Conservation (phyloP, 495 filamentous ascomycete genomes). For the Annulohypoxylon maeteangense region DNA sequence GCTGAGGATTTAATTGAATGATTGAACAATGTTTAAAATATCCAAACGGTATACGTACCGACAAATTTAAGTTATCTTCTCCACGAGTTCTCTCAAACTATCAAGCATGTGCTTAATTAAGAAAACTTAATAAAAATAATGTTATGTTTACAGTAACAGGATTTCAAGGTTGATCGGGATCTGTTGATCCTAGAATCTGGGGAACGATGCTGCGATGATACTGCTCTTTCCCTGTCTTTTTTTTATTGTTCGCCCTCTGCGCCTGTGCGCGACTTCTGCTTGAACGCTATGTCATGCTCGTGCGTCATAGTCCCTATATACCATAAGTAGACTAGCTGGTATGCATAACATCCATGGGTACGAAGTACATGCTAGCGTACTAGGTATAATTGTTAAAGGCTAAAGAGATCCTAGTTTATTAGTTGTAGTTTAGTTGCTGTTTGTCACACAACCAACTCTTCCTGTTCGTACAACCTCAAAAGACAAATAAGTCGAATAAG, state of each 20-base stretch:
- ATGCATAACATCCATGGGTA: constrained; percentile 19
- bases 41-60: constrained; percentile 8
- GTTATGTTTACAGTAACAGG: constrained; percentile 1
- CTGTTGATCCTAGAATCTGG: constrained; percentile 7
- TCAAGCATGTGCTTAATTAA: too few relatives aligned
- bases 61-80: neutral
- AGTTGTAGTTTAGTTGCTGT: constrained; percentile 8
- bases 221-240: neutral
- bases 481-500: constrained; percentile 16
- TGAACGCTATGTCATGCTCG: constrained; percentile 21
- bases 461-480: constrained; percentile 11
- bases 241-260: too few relatives aligned
- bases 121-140: too few relatives aligned
- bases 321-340: constrained; percentile 1
- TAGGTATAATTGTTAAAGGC: constrained; percentile 1
- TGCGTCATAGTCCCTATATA: constrained; percentile 30
- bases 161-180: neutral
- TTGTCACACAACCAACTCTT: constrained; percentile 6
- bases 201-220: constrained; percentile 8
- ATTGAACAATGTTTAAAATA: constrained; percentile 11
- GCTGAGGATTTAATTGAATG: neutral
- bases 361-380: neutral
- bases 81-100: constrained; percentile 2
- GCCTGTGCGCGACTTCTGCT: neutral
- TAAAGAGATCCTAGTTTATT: constrained; percentile 1